Base-by-base conservation (phyloP, 495 filamentous ascomycete species). In the Astrocystis sublimbata region DNA sequence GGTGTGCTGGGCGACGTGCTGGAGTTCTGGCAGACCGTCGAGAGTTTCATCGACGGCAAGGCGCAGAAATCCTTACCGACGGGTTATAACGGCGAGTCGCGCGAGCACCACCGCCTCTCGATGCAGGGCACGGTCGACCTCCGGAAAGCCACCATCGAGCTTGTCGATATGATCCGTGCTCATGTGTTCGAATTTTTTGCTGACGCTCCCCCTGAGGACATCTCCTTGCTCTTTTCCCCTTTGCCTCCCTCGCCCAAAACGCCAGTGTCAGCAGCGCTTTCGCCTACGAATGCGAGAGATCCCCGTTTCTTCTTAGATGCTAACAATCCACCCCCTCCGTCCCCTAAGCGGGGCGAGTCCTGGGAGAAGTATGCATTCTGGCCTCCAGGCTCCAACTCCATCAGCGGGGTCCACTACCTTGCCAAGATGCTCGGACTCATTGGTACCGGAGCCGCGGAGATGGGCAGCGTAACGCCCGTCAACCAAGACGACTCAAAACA, bases 301-400 rank as follows among this genome's bases (percentile, higher is more conserved):
- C 86, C 88, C 12, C 84, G 89, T 9, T 93, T 96, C 71, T 89
- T 88, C 40, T 84, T 96, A 58, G 90, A 93, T 70, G 78, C 85
- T 0, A 89, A 85, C 62, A 91, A 92, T 57, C 75, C 88, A 2
- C 91, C 91, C 6, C 88, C 91, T n/a, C 85, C 87, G 1, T 89
- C 87, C 1, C 89, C 91, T 1, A 88, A 79, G 64, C 79, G 81
- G 35, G 92, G 91, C 33, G 91, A 96, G 68, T 65, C 88, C 5
- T 92, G 92, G 90, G 96, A 98, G 73, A 93, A 90, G 46, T 97
- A 89, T 76, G 93, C 94, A 1, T 98, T 98, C 75, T 97, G 96
- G 91, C 92, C 96, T 2, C 94, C 94, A 0, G 88, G 89, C 66
- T 89, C 92, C 5, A 98, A 97, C 68, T 92, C 92, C 0, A 74